These are phyloP conservation scores for Musa troglodytarum DNA, from an alignment of 176 grass and related monocot species.

Conservation along the genomic window DNA sequence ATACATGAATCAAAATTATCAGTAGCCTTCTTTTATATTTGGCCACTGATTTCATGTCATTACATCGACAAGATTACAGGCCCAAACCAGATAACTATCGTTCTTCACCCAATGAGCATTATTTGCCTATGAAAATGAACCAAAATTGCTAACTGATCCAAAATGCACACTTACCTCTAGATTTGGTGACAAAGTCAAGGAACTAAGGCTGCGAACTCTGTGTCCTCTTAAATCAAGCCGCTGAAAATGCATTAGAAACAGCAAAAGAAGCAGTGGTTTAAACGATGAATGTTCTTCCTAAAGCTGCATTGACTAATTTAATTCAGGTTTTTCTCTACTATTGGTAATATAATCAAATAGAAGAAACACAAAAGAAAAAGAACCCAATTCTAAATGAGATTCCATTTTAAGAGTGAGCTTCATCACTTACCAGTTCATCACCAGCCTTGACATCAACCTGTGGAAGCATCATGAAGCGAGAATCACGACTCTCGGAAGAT, in stretches of 20 bases:
- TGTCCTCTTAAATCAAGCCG: constrained; percentile 88
- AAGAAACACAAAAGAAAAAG: too few relatives aligned
- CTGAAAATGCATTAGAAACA: constrained; percentile 25
- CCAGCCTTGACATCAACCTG: constrained; percentile 87
- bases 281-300: not conserved
- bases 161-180: constrained; percentile 47
- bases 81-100: too few relatives aligned
- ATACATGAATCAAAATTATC: too few relatives aligned
- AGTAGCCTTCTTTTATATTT: too few relatives aligned
- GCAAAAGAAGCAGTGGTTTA: not conserved
- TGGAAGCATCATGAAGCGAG: constrained; percentile 78
- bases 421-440: constrained; percentile 63
- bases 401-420: constrained; percentile 14
- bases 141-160: too few relatives aligned
- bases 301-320: not conserved
- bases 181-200: constrained; percentile 63
- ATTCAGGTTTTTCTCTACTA: not conserved
- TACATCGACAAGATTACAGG: too few relatives aligned
- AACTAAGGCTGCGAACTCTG: constrained; percentile 61
- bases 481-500: constrained; percentile 48
- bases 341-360: not conserved
- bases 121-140: too few relatives aligned
- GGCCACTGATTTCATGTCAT: too few relatives aligned
- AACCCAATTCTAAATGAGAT: not conserved
- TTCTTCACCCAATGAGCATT: too few relatives aligned